Conservation (phyloP, 2,329 filamentous ascomycete species). For the Colletotrichum acutatum region DNA sequence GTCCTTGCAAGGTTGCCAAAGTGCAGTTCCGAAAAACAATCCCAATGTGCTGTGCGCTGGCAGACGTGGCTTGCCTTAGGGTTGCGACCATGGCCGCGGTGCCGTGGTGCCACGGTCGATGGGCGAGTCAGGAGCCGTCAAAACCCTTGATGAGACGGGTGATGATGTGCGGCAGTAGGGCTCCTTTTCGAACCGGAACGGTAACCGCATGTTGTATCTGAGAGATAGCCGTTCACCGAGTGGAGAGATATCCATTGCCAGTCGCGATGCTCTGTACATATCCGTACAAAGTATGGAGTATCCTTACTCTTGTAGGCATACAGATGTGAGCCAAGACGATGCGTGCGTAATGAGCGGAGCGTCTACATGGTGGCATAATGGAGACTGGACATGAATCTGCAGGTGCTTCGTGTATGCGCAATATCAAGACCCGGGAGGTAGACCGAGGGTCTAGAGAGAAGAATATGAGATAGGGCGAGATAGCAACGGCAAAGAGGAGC, state of each 20-base stretch:
- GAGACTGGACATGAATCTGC: background rate
- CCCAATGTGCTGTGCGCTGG: conserved; percentile 22
- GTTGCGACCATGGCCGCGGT: conserved; percentile 21
- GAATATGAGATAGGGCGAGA: background rate
- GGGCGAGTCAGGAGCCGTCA: conserved; percentile 26
- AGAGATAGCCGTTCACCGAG: background rate
- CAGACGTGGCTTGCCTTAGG: conserved; percentile 35
- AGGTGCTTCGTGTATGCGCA: background rate
- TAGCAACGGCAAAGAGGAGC: background rate
- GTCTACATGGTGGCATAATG: background rate
- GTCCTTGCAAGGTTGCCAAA: background rate
- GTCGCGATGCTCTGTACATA: background rate
- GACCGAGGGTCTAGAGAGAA: too few relatives aligned
- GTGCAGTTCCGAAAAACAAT: background rate
- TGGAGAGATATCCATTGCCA: background rate
- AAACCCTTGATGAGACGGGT: conserved; percentile 2
- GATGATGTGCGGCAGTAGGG: background rate
- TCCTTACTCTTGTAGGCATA: background rate
- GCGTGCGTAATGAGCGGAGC: conserved; percentile 20
- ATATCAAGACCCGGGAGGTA: too few relatives aligned
- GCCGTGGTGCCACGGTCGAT: background rate
- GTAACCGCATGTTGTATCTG: background rate
- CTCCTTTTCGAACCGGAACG: background rate
- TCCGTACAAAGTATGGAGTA: background rate
- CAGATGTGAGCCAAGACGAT: conserved; percentile 1